Percentiles rank a stretch among this genome's conserved stretches.
Evolutionary conservation across 768 basidiomycete genomes (phyloP).

Genomic region (Suillus americanus): DNA sequence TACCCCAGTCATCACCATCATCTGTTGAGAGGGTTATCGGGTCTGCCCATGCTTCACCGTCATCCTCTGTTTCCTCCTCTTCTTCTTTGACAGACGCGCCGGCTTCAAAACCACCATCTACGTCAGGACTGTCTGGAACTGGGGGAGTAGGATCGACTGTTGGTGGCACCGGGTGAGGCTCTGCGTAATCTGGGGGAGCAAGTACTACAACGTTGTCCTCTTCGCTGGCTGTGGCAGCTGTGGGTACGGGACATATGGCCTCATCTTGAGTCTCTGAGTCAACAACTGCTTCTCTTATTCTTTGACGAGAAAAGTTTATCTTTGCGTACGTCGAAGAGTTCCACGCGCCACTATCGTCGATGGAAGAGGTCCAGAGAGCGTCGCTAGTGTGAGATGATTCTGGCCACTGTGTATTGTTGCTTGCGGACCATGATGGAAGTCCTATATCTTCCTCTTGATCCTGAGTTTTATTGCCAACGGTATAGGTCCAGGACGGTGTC

Average conservation of each 20-base stretch:
- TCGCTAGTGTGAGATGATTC: constrained; percentile 41
- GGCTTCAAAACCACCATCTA: constrained; percentile 55
- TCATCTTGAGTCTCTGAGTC: constrained; percentile 1
- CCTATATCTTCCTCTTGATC: constrained; percentile 56
- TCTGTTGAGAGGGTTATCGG: background rate
- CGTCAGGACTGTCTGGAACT: constrained; percentile 30
- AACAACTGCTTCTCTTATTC: constrained; percentile 1
- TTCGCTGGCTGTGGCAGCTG: background rate
- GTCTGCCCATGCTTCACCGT: constrained; percentile 11
- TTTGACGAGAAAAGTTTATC: constrained; percentile 6
- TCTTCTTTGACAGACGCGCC: background rate
- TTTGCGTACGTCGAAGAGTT: constrained; percentile 16
- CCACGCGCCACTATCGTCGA: constrained; percentile 5
- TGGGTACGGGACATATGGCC: background rate
- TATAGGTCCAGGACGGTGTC: constrained; percentile 7
- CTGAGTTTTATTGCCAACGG: constrained; percentile 13
- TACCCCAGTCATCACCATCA: constrained; percentile 36
- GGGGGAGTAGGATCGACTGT: constrained; percentile 1
- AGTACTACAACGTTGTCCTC: background rate
- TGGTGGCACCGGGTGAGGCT: background rate
- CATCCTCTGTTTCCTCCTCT: constrained; percentile 22
- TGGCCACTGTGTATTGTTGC: constrained; percentile 44
- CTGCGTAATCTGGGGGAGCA: constrained; percentile 5
- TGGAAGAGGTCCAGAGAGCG: constrained; percentile 41
- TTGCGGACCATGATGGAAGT: constrained; percentile 56